Evolutionary conservation across 2,329 filamentous ascomycete genomes (phyloP).

Genomic region (Trichoderma sp.): DNA sequence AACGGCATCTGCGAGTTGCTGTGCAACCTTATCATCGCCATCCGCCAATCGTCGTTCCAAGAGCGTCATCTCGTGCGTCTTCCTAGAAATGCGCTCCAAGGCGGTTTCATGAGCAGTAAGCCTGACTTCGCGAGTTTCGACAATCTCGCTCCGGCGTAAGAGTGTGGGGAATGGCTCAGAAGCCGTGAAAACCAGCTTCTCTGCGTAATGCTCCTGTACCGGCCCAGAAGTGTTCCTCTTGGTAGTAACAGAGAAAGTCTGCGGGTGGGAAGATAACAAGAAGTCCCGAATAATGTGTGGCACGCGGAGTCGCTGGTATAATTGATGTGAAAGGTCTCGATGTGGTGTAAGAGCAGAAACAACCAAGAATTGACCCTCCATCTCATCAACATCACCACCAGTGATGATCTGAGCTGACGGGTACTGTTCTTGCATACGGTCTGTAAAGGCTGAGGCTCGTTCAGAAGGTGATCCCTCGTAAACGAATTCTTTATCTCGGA

Average conservation of each 20-base stretch:
- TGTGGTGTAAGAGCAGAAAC: constrained; percentile 81
- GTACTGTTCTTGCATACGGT: constrained; percentile 89
- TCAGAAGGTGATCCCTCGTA: constrained; percentile 83
- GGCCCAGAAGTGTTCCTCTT: constrained; percentile 70
- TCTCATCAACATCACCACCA: constrained; percentile 69
- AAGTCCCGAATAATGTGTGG: constrained; percentile 85
- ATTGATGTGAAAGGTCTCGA: constrained; percentile 78
- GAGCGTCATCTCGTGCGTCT: constrained; percentile 80
- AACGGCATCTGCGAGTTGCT: constrained; percentile 74
- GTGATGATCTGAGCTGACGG: constrained; percentile 82
- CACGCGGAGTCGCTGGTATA: constrained; percentile 87
- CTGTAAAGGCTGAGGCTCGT: constrained; percentile 78
- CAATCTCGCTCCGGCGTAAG: constrained; percentile 81
- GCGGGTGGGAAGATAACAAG: constrained; percentile 76
- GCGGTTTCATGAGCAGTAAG: constrained; percentile 83
- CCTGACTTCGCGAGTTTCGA: constrained; percentile 66
- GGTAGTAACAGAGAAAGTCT: constrained; percentile 75
- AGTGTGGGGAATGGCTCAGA: constrained; percentile 91
- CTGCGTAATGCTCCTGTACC: constrained; percentile 73
- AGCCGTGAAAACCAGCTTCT: constrained; percentile 84
- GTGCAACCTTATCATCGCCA: constrained; percentile 71
- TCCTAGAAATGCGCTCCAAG: constrained; percentile 85
- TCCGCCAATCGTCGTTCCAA: constrained; percentile 76
- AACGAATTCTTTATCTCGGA: constrained; percentile 90
- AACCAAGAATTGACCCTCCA: constrained; percentile 89